A percentile compares a stretch with the other conserved stretches of the same genome.
Conservation (phyloP, 2,329 filamentous ascomycete species). For the Penicillium sp. region DNA sequence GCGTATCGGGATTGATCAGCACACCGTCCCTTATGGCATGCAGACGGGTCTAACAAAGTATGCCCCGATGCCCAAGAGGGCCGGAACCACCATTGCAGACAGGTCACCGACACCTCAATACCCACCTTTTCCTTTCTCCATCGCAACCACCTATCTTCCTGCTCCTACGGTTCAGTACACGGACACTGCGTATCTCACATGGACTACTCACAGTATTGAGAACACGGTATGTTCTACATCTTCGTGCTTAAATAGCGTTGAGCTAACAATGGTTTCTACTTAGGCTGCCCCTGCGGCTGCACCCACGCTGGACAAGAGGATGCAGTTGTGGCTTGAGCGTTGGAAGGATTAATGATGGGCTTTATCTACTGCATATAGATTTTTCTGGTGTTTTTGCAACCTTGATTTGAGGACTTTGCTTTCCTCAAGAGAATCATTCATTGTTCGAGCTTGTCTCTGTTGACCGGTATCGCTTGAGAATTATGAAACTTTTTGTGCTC, state of each 20-base stretch:
- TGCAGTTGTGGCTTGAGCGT: conserved; percentile 55
- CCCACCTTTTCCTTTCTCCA: conserved; percentile 52
- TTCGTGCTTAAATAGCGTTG: neutral
- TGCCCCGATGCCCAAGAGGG: conserved; percentile 58
- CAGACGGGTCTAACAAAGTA: conserved; percentile 56
- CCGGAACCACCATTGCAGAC: conserved; percentile 55
- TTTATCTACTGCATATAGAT: neutral
- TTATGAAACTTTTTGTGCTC: conserved; percentile 1
- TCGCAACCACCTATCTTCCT: conserved; percentile 51
- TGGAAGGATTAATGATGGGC: conserved; percentile 52
- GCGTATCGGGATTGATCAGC: conserved; percentile 21
- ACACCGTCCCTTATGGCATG: conserved; percentile 50
- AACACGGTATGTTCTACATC: conserved; percentile 52
- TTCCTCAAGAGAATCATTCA: neutral
- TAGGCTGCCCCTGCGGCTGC: conserved; percentile 53
- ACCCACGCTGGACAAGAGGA: conserved; percentile 47
- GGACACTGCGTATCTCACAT: conserved; percentile 49
- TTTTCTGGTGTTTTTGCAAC: neutral
- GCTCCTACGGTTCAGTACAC: conserved; percentile 49
- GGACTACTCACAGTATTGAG: conserved; percentile 49
- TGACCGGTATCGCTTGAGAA: neutral
- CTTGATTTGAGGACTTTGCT: neutral
- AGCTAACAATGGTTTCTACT: neutral
- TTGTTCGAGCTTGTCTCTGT: neutral
- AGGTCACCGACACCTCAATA: conserved; percentile 49